Evolutionary conservation across 164 flowering plant genomes (phyloP), one percentile per base, ranked within the genome.

Genomic region (Aristolochia contorta): DNA sequence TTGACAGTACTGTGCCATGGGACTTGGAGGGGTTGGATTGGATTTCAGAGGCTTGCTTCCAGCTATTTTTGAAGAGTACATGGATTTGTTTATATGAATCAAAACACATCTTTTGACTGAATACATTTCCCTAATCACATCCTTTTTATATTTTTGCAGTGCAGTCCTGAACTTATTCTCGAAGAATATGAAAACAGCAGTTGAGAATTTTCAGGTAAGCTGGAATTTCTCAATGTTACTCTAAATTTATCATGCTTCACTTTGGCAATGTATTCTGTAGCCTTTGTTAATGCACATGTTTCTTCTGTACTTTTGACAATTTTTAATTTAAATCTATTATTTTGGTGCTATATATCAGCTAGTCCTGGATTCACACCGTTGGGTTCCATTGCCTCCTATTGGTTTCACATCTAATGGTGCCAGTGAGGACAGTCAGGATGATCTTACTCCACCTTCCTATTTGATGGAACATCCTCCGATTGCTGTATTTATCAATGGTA

Each of bases 381-480:
- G 99, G 99, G 97, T 94, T 33, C 89, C 97, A 22, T 59, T 94
- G 53, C 96, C 99, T 56, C 82, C 86, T 62, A 81, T 88, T 74
- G 90, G 97, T 61, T 84, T 84, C 67, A 65, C 91, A 65, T 57
- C 86, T 55, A 75, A 54, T 70, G 75, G 78, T 60, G 65, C 75
- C 25, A 74, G 79, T 61, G 97, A 89, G 50, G 91, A 89, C 64
- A 77, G 69, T 70, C 85, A 69, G 47, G 99, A 86, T 61, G 97
- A 94, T 69, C 86, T 91, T 62, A 81, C 86, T 70, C 97, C 99
- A 24, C 97, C 99, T 33, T 78, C 97, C 59, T 78, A 72, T 72
- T 71, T 94, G 55, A 91, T 94, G 96, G 97, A 94, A 68, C 99
- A 94, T 76, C 95, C 96, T 54, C 99, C 99, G 63, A 85, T 94